These are phyloP conservation scores for Glycine latifolia DNA, from an alignment of 306 rosid genomes.

Conservation along the genomic window DNA sequence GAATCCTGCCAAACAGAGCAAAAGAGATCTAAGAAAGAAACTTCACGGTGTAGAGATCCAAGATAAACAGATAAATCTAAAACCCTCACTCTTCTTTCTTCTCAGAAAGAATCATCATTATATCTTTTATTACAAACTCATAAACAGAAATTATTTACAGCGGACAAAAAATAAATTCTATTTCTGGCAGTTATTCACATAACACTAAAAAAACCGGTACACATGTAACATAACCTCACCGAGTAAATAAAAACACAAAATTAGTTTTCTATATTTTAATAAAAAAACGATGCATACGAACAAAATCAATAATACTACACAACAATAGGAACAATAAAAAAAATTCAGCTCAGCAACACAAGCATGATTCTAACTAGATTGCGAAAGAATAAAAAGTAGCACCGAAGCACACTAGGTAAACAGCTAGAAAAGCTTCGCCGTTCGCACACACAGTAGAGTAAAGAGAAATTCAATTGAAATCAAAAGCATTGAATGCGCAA, in stretches of 20 bases:
- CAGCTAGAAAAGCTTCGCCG: too few species aligned
- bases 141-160: conserved; percentile 33
- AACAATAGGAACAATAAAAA: neutral
- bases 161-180: neutral
- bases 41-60: too few species aligned
- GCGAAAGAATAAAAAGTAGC: conserved; percentile 15
- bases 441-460: neutral
- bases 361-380: neutral
- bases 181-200: neutral
- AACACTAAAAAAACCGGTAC: neutral
- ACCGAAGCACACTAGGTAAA: conserved; percentile 12
- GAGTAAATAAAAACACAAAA: conserved; percentile 26
- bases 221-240: conserved; percentile 1
- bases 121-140: conserved; percentile 8
- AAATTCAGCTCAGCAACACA: conserved; percentile 24
- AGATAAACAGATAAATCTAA: too few species aligned
- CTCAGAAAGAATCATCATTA: neutral
- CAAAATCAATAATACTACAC: neutral
- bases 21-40: neutral
- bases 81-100: too few species aligned
- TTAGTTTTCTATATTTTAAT: neutral
- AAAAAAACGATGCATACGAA: neutral
- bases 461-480: conserved; percentile 39
- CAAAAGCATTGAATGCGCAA: conserved; percentile 43
- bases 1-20: conserved; percentile 18